Percentiles rank a stretch among this genome's conserved stretches.
phyloP scores from a whole-genome alignment of 441 rosid species.

The Euphorbia celastroides region DNA sequence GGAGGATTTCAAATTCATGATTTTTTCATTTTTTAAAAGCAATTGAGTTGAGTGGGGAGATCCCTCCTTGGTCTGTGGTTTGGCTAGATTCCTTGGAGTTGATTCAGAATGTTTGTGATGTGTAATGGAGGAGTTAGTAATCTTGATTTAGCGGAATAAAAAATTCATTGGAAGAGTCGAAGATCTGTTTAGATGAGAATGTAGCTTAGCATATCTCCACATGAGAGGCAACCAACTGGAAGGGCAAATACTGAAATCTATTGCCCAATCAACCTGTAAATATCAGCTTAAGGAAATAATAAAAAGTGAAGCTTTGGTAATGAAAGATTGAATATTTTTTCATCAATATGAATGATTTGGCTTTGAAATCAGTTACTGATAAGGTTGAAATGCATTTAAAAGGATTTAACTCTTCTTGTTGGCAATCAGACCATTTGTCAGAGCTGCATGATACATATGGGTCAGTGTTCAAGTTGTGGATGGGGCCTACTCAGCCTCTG shows the following conservation, averaged over 20 bases:
- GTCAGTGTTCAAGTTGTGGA: conserved; percentile 55
- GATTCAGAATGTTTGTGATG: not conserved
- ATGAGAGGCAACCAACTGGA: too few species aligned
- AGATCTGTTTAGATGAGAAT: too few species aligned
- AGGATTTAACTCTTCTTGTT: not conserved
- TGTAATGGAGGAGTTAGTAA: not conserved
- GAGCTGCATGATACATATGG: conserved; percentile 47
- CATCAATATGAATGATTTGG: too few species aligned
- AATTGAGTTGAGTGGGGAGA: not conserved
- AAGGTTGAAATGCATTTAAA: not conserved
- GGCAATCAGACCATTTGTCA: conserved; percentile 33
- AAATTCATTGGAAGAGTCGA: too few species aligned
- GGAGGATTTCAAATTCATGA: too few species aligned
- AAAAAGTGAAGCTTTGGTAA: not conserved
- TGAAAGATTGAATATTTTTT: too few species aligned
- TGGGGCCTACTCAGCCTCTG: conserved; percentile 58
- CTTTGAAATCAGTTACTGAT: not conserved
- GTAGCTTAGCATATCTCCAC: too few species aligned
- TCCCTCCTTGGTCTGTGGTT: not conserved
- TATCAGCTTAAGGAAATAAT: not conserved
- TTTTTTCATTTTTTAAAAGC: not conserved
- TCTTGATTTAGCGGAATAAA: not conserved
- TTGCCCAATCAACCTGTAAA: not conserved
- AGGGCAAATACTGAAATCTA: not conserved
- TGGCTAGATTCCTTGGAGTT: not conserved